Conservation (phyloP, 768 basidiomycete species). For the Mycena filopes region DNA sequence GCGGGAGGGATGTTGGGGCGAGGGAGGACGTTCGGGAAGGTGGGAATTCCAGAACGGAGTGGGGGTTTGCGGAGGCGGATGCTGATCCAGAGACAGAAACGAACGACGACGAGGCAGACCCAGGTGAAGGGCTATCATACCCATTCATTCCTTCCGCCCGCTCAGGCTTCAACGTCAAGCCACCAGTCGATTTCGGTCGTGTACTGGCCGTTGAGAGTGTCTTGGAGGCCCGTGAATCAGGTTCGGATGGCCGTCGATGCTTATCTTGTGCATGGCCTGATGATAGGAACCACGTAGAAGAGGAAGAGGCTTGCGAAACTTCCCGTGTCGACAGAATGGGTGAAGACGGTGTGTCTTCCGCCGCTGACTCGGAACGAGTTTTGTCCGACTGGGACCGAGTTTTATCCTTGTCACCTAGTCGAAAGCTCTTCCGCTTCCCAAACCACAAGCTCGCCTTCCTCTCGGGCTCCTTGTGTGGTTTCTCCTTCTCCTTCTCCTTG, state of each 20-base stretch:
- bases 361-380: constrained; percentile 28
- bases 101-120: constrained; percentile 36
- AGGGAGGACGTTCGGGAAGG: constrained; percentile 42
- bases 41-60: constrained; percentile 31
- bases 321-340: constrained; percentile 24
- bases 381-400: constrained; percentile 42
- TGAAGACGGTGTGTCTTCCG: constrained; percentile 25
- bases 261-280: constrained; percentile 32
- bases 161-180: constrained; percentile 27
- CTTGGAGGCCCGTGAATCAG: constrained; percentile 19
- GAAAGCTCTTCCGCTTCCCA: constrained; percentile 61
- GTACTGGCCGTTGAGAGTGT: constrained; percentile 24
- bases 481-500: constrained; percentile 46
- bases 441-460: constrained; percentile 62
- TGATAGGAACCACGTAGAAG: constrained; percentile 33
- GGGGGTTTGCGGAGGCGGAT: constrained; percentile 7
- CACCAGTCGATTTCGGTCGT: constrained; percentile 34
- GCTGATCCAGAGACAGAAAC: constrained; percentile 28
- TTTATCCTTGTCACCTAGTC: constrained; percentile 45
- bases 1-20: constrained; percentile 23
- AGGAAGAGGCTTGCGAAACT: constrained; percentile 29
- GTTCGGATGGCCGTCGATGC: constrained; percentile 40
- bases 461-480: constrained; percentile 49
- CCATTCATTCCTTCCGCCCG: constrained; percentile 38
- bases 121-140: constrained; percentile 40